These are phyloP conservation scores for Limnanthes douglasii DNA, from an alignment of 345 rosid genomes.

Conservation along the genomic window DNA sequence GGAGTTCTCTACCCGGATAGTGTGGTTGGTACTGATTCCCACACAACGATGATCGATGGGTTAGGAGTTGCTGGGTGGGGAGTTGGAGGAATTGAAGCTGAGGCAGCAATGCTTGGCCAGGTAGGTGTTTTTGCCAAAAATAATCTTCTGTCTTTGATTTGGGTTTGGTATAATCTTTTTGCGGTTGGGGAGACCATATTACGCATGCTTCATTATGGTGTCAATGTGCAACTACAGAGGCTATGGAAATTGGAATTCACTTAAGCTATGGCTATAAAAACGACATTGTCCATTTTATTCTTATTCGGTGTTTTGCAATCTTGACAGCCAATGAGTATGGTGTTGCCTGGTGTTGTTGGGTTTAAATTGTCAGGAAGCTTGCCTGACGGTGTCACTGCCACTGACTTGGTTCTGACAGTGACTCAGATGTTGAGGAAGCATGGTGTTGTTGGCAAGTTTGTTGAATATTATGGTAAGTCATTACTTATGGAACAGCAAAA, in stretches of 20 bases:
- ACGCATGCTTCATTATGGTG: no score
- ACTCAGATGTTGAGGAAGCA: conserved; percentile 81
- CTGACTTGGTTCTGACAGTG: conserved; percentile 79
- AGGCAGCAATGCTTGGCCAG: conserved; percentile 90
- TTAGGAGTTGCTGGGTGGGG: conserved; percentile 95
- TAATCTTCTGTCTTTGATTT: no score
- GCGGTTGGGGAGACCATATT: no score
- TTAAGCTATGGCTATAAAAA: neutral
- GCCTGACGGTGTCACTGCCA: conserved; percentile 73
- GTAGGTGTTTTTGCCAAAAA: conserved; percentile 16
- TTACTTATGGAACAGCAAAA: conserved; percentile 3
- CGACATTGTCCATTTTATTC: conserved; percentile 1
- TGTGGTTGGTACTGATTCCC: conserved; percentile 86
- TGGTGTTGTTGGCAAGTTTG: conserved; percentile 91
- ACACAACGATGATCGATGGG: conserved; percentile 91
- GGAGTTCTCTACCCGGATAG: conserved; percentile 78
- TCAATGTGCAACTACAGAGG: conserved; percentile 2
- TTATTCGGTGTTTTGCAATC: conserved; percentile 13
- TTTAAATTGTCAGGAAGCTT: conserved; percentile 59
- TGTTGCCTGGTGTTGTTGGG: conserved; percentile 82
- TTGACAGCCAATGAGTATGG: conserved; percentile 88
- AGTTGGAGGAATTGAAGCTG: conserved; percentile 91
- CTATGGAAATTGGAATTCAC: no score
- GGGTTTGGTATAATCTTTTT: neutral
- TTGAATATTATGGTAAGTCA: conserved; percentile 64